Evolutionary conservation across 805 yeast genomes (phyloP), one percentile per base, ranked within the genome.

Genomic region (Yamadazyma laniorum): DNA sequence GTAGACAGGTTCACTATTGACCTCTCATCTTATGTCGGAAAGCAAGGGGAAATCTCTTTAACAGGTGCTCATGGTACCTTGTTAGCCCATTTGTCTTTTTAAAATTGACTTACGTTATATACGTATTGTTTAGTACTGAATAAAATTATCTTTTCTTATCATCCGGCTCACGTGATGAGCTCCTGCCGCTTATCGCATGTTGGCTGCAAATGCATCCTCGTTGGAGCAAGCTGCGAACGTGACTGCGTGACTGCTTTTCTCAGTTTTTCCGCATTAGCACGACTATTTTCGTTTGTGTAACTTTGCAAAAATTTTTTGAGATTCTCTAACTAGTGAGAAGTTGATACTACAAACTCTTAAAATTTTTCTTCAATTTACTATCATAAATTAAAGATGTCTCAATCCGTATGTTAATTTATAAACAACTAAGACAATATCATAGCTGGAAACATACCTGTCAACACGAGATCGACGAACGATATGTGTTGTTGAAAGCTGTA

Each of bases 1-100:
- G 39, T 88, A 28, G 95, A 84, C 9, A 69, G 69, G 32, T 79
- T 79, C 6, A 67, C 75, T 26, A 50, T 87, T 21, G 59, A 63
- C 9, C 62, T 85, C 45, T 52, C 62, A 28, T 81, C 81, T 13
- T 71, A 63, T n/a, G 49, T 66, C 31, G 77, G 76, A 45, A 57
- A 61, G 15, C 34, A 35, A n/a, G 74, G 73, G 15, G 72, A 72
- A 30, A 40, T 77, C 18, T 37, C 47, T 11, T 43, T 66, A 28
- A 49, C 55, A 0, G 46, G 73, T 40, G 68, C 63, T 5, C 54
- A 54, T 16, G 79, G 78, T 17, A 47, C 49, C 18, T 65, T 79
- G 47, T 49, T 55, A 34, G 69, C 77, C 12, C 68, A 66, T 49
- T 47, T 67, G 39, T 58, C 32, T 28, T 34, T 27, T 15, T 34